Evolutionary conservation across 2,329 filamentous ascomycete genomes (phyloP).

Genomic region (Fusarium odoratissimum): DNA sequence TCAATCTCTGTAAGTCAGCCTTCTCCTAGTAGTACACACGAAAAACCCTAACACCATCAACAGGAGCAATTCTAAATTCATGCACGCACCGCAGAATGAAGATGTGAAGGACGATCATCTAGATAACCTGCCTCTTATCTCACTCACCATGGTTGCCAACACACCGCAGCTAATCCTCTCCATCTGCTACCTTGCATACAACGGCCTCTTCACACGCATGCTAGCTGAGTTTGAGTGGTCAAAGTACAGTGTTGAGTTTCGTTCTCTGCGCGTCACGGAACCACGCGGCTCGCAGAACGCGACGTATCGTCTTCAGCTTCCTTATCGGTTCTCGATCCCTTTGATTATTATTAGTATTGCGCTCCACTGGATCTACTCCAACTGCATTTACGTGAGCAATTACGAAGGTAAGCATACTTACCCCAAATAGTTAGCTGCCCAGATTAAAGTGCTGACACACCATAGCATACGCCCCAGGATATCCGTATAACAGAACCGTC

Average conservation of each 20-base stretch:
- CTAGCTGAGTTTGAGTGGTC: slow-evolving; percentile 35
- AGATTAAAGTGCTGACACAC: not conserved
- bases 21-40: fast-evolving
- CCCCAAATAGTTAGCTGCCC: not conserved
- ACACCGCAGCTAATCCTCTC: slow-evolving; percentile 28
- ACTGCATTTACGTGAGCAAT: slow-evolving; percentile 36
- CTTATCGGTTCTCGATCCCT: slow-evolving; percentile 37
- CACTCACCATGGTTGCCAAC: slow-evolving; percentile 26
- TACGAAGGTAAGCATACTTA: slow-evolving; percentile 20
- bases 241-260: slow-evolving; percentile 17
- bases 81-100: slow-evolving; percentile 13
- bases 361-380: slow-evolving; percentile 41
- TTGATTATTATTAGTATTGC: slow-evolving; percentile 21
- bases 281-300: slow-evolving; percentile 26
- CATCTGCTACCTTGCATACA: slow-evolving; percentile 27
- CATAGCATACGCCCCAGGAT: not conserved
- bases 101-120: not conserved
- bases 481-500: not conserved
- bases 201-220: slow-evolving; percentile 35
- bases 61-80: slow-evolving; percentile 4
- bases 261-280: slow-evolving; percentile 28
- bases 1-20: slow-evolving; percentile 10
- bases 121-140: not conserved
- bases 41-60: not conserved
- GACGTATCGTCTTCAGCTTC: slow-evolving; percentile 39